These are phyloP conservation scores for Aspergillus sclerotioniger DNA, from an alignment of 495 filamentous ascomycete species.

Conservation along the genomic window DNA sequence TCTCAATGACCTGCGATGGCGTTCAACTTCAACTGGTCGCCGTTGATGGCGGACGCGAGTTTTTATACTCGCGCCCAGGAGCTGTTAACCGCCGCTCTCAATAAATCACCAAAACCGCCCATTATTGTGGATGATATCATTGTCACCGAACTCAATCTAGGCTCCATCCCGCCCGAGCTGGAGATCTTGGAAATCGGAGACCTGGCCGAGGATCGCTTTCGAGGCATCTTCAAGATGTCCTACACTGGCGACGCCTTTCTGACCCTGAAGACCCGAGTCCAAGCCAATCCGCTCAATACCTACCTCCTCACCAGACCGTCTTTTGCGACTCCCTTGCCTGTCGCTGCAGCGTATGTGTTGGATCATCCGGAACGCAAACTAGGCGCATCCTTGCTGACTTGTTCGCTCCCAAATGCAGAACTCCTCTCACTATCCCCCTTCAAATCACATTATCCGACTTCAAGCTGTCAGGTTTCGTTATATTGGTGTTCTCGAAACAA, in stretches of 20 bases:
- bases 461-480: constrained; percentile 95
- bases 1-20: constrained; percentile 66
- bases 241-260: constrained; percentile 93
- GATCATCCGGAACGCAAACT: neutral
- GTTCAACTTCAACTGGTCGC: constrained; percentile 99
- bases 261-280: constrained; percentile 90
- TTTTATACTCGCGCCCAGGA: constrained; percentile 91
- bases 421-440: constrained; percentile 90
- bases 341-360: constrained; percentile 73
- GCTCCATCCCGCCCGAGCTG: constrained; percentile 84
- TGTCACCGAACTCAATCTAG: constrained; percentile 95
- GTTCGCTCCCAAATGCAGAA: constrained; percentile 26
- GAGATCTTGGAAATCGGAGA: constrained; percentile 98
- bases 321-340: constrained; percentile 86
- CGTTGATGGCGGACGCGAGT: constrained; percentile 85
- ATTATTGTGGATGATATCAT: constrained; percentile 99
- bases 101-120: constrained; percentile 96
- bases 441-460: constrained; percentile 97
- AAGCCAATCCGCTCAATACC: constrained; percentile 96
- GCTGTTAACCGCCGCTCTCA: constrained; percentile 89
- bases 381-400: constrained; percentile 16
- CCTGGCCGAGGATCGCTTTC: constrained; percentile 92
- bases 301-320: constrained; percentile 86
- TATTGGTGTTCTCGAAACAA: constrained; percentile 93
- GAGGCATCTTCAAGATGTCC: constrained; percentile 98